Conservation (phyloP, 2,329 filamentous ascomycete genomes). For the Microsporum ferrugineum region DNA sequence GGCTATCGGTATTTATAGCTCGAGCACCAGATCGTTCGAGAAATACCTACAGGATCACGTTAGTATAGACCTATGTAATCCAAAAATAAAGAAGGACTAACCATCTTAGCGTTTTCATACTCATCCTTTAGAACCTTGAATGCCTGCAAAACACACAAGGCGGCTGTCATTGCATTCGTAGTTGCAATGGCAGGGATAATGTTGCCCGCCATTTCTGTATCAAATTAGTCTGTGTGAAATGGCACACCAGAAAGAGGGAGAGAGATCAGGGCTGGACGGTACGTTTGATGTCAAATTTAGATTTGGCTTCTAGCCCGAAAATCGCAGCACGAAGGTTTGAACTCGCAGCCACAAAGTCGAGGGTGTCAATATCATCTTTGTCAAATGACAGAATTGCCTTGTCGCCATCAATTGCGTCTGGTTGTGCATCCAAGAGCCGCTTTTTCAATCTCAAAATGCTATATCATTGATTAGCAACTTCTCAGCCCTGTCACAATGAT, state of each 20-base stretch:
- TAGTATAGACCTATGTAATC: background rate
- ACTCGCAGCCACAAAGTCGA: conserved; percentile 85
- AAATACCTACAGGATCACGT: conserved; percentile 50
- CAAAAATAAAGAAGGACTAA: conserved; percentile 23
- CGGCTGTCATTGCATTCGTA: conserved; percentile 91
- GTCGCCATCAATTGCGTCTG: conserved; percentile 32
- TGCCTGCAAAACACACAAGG: conserved; percentile 80
- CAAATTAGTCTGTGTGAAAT: conserved; percentile 5
- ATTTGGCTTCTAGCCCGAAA: conserved; percentile 81
- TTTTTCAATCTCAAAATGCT: conserved; percentile 64
- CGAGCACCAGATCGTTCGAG: conserved; percentile 55
- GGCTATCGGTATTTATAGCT: conserved; percentile 45
- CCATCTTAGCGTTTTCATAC: conserved; percentile 62
- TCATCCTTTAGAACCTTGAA: conserved; percentile 78
- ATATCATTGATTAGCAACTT: conserved; percentile 15
- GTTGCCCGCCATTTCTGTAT: conserved; percentile 85
- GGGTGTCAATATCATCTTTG: conserved; percentile 89
- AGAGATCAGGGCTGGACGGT: conserved; percentile 15
- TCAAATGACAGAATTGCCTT: conserved; percentile 69
- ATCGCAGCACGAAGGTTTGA: conserved; percentile 79
- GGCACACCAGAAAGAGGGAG: background rate
- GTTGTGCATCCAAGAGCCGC: conserved; percentile 56
- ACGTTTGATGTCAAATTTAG: conserved; percentile 89
- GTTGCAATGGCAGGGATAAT: conserved; percentile 98
- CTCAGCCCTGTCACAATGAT: background rate